Base-by-base conservation (phyloP, 73 alveolate species). In the Uronychia binucleata region DNA sequence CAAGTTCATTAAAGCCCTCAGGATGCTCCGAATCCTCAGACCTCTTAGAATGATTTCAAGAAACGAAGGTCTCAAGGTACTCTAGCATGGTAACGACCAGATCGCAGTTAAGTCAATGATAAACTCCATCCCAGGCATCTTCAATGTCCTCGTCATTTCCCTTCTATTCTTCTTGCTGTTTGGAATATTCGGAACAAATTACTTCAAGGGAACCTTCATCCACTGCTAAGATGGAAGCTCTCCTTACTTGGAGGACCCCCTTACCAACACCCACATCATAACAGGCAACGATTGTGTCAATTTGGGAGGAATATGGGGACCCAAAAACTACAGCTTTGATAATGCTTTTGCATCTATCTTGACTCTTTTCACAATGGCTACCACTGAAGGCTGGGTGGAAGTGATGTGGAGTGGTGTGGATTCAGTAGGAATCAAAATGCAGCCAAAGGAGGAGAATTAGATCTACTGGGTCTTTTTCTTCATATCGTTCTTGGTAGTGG, bases 311-410 rank as follows among this genome's bases (percentile, higher is more conserved):
- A 58, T 33, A 19, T 92, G 97, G 97, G 46, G 34, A 5, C 90
- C 84, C 30, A 58, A 75, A 30, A 76, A 86, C 77, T 86, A 57
- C 75, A 88, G 91, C 82, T 91, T 78, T 74, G 96, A 91, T 78
- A 83, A 88, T 78, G 90, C 87, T 0, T 75, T 87, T 1, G 35
- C 88, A 33, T 91, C 96, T 0, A 82, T 91, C 80, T 35, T 88
- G 31, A 79, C 94, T 33, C 78, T 91, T 30, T 88, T 88, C 58
- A 88, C 87, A 25, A 58, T 91, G 46, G 86, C 94, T 28, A 87
- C 94, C 31, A 79, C 89, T 0, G 96, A 91, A 76, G 93, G 91
- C 33, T 91, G 96, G 96, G 88, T 86, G 0, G 89, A 87, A 77
- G 58, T 78, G 33, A 95, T 96, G 98, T 86, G 33, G 77, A 77